Evolutionary conservation across 2,329 filamentous ascomycete species (phyloP).

Genomic region (Periglandula ipomoeae): DNA sequence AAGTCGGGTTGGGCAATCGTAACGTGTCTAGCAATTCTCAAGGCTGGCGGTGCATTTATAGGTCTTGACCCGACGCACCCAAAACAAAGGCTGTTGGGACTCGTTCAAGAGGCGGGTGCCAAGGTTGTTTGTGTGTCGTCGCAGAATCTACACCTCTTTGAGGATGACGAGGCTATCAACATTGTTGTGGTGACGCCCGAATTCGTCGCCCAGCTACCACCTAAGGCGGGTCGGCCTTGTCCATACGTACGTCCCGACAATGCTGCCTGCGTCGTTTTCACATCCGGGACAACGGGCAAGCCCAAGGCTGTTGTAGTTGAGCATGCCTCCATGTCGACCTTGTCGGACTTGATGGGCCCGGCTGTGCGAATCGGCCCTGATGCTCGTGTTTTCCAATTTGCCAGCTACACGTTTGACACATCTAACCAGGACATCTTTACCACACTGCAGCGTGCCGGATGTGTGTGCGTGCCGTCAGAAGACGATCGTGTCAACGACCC

Average conservation of each 20-base stretch:
- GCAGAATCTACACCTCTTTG: neutral
- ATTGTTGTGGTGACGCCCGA: neutral
- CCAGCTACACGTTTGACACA: constrained; percentile 2
- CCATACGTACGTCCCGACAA: constrained; percentile 4
- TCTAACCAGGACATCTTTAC: neutral
- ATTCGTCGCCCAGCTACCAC: too few species aligned
- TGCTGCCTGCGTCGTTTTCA: constrained; percentile 14
- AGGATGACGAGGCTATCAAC: neutral
- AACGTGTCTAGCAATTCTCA: constrained; percentile 15
- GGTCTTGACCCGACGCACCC: constrained; percentile 10
- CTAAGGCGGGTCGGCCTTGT: neutral
- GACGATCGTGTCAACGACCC: constrained; percentile 8
- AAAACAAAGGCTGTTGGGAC: neutral
- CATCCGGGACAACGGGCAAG: constrained; percentile 13
- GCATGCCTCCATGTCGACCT: constrained; percentile 9
- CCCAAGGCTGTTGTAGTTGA: constrained; percentile 15
- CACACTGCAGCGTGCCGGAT: constrained; percentile 2
- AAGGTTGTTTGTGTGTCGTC: neutral
- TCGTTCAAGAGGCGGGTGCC: neutral
- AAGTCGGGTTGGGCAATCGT: constrained; percentile 17
- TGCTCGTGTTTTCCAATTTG: constrained; percentile 9
- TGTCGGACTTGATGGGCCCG: neutral
- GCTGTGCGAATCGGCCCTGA: neutral
- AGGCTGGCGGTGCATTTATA: constrained; percentile 16
- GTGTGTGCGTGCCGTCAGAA: constrained; percentile 8